Evolutionary conservation across 306 rosid genomes (phyloP).

Genomic region (Quercus cerris): DNA sequence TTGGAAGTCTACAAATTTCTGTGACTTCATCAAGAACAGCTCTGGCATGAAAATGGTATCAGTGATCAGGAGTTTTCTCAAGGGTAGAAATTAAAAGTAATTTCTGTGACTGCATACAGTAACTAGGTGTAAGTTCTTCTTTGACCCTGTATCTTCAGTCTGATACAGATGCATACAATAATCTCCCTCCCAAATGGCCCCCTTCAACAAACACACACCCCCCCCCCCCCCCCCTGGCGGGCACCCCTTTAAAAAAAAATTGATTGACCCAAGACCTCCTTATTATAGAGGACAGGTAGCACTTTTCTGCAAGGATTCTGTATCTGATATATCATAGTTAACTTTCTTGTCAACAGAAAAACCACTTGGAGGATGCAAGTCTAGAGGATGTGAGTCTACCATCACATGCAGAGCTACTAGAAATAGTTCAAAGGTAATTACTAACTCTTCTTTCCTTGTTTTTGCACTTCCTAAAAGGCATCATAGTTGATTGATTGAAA

Average conservation of each 20-base stretch:
- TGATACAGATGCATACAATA: too few species aligned
- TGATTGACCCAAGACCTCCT: too few species aligned
- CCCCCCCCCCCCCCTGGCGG: too few species aligned
- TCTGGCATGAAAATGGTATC: neutral
- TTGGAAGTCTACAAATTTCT: neutral
- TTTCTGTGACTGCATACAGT: neutral
- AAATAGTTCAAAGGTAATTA: slow-evolving; percentile 21
- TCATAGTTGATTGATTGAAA: neutral
- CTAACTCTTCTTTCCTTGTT: slow-evolving; percentile 1
- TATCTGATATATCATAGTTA: neutral
- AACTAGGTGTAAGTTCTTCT: neutral
- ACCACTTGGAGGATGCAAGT: slow-evolving; percentile 2
- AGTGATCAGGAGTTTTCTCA: neutral
- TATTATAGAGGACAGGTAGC: neutral
- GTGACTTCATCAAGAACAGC: neutral
- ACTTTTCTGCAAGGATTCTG: neutral
- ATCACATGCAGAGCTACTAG: slow-evolving; percentile 14
- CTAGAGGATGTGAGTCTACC: neutral
- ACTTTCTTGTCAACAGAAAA: slow-evolving; percentile 15
- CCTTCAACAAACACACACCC: too few species aligned
- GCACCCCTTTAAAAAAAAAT: too few species aligned
- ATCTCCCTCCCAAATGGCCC: too few species aligned
- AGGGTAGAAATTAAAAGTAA: neutral
- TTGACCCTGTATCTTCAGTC: neutral
- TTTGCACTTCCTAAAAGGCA: neutral